These are phyloP conservation scores for Suillus bovinus DNA, from an alignment of 768 basidiomycete species.

Conservation along the genomic window DNA sequence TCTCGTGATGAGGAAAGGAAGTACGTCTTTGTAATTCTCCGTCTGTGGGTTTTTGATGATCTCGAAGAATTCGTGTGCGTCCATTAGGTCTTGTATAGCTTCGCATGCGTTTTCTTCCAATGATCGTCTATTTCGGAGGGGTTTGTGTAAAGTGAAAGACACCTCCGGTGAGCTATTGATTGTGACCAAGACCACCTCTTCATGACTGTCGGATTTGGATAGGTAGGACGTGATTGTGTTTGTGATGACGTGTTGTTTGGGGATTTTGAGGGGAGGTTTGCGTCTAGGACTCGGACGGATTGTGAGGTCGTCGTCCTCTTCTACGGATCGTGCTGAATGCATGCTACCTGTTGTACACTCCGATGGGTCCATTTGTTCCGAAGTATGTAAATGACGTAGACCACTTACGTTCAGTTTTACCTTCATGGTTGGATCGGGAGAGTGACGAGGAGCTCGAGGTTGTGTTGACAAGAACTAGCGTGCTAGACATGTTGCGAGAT, in stretches of 20 bases:
- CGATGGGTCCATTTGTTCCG: background rate
- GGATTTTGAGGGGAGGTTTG: background rate
- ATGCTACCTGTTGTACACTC: background rate
- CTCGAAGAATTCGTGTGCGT: background rate
- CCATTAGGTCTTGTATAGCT: background rate
- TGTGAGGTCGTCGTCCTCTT: conserved; percentile 1
- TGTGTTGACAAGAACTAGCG: background rate
- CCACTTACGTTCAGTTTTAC: background rate
- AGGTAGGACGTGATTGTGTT: conserved; percentile 2
- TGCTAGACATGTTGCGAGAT: background rate
- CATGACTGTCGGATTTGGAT: background rate
- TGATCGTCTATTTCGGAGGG: background rate
- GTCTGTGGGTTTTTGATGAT: background rate
- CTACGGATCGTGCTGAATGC: background rate
- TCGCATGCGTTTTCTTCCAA: background rate
- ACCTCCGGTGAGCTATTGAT: background rate
- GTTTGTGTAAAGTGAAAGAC: background rate
- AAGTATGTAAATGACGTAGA: background rate
- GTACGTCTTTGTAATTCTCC: background rate
- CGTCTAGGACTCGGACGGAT: background rate
- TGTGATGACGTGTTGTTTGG: background rate
- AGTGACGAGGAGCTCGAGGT: background rate
- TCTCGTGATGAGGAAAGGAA: conserved; percentile 5
- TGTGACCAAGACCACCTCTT: background rate
- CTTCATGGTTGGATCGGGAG: no score